Evolutionary conservation across 768 basidiomycete genomes (phyloP), one percentile per base, ranked within the genome.

Genomic region (Boletus coccyginus): DNA sequence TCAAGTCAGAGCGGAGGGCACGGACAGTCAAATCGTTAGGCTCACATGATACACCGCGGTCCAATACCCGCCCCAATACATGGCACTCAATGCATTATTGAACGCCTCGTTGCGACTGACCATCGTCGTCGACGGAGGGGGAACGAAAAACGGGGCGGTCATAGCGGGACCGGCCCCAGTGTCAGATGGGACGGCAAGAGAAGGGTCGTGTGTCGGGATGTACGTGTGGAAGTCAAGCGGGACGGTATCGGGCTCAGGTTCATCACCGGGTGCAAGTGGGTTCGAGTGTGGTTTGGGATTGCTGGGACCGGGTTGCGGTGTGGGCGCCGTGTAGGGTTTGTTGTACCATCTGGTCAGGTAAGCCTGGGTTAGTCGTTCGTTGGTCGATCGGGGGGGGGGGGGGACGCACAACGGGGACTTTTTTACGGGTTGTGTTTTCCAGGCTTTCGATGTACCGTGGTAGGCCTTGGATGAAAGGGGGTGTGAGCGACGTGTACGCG

Each of bases 61-160:
- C 90, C 90, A 93, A 68, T 92, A 93, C 19, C 90, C 91, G 24
- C 79, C 77, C 90, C 91, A 92, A 68, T 92, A 93, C 84, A 88
- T 91, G 17, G 91, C 89, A 32, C 78, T 80, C 64, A 91, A 61
- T 6, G 90, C 91, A 46, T 84, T 83, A 27, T 78, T 75, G 70
- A 92, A 92, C 1, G 89, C 89, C 63, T 92, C 88, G 58, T 92
- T 88, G 61, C 81, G 83, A 59, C 77, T 79, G 17, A 84, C 81
- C 68, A 74, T 73, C 3, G 67, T 60, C 9, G 72, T 76, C 7
- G 72, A 61, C 14, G 72, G 66, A 17, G 67, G 62, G 21, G 75
- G 74, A 3, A 72, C 48, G 52, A 66, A 68, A 40, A 68, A 66
- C 11, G 72, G 63, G 29, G 67, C 14, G 1, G 31, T 21, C 7